Evolutionary conservation across 257 asterid genomes (phyloP), one percentile per base, ranked within the genome.

Genomic region (Solanum neorickii): DNA sequence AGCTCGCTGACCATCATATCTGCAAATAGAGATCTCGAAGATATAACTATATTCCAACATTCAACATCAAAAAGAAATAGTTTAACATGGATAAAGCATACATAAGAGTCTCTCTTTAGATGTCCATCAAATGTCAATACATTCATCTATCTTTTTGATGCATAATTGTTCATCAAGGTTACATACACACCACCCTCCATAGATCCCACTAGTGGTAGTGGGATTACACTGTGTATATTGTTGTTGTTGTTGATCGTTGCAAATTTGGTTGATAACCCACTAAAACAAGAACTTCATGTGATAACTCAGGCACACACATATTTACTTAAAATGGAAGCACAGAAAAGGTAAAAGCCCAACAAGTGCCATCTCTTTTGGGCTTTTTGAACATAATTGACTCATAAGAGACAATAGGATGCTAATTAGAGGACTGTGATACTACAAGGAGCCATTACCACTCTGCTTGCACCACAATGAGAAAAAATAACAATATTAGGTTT

Each of bases 1-100:
- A 86, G 97, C 99, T 87, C 99, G 96, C 90, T 96, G 99, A 89
- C 99, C 99, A 90, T 96, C 99, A 90, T 96, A 96, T 88, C 99
- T 96, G 92, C 84, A 92, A 87, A 86, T 87, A 90, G 85, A 80
- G n/a, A 80, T 49, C 66, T 80, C 15, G 5, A 80, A 16, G 68
- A 80, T 49, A 80, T 80, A 10, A 27, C 3, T 29, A 47, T 80
- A 49, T 80, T 47, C 29, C 66, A 49, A 49, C 42, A 80, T 80
- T 52, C 42, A 80, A 49, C 39, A 18, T 80, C 29, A 46, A 80
- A 52, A 29, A 11, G 68, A 31, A 46, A 49, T 49, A 80, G 25
- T 49, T 80, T 44, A 80, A 31, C 44, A 29, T 80, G 44, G 29
- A 11, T 49, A 80, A 80, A 78, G 39, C 68, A 29, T 80, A 15